Evolutionary conservation across 2,329 filamentous ascomycete genomes (phyloP).

Genomic region (Sphaerulina vaccinii): DNA sequence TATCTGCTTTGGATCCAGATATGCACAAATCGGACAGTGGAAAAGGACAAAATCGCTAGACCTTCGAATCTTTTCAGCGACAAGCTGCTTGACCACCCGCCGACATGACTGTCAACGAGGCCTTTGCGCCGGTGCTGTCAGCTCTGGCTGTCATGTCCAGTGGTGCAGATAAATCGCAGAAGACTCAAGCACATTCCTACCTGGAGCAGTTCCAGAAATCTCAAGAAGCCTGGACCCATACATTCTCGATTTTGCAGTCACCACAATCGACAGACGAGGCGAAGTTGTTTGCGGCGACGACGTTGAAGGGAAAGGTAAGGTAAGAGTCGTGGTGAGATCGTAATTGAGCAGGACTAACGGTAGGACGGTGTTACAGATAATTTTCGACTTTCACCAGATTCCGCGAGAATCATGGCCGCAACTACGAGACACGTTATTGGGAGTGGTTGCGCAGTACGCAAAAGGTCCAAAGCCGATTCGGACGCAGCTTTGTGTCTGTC

Average conservation of each 20-base stretch:
- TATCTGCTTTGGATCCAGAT: background rate
- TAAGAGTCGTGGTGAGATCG: conserved; percentile 19
- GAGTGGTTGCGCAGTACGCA: conserved; percentile 77
- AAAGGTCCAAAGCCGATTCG: conserved; percentile 73
- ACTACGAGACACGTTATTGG: conserved; percentile 79
- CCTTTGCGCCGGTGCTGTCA: conserved; percentile 80
- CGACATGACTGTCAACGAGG: conserved; percentile 44
- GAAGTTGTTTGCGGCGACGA: conserved; percentile 93
- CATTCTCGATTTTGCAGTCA: conserved; percentile 82
- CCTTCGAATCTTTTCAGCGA: background rate
- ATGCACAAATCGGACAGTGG: background rate
- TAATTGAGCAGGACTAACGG: conserved; percentile 11
- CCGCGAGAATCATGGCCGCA: conserved; percentile 70
- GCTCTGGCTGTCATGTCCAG: conserved; percentile 89
- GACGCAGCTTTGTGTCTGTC: conserved; percentile 89
- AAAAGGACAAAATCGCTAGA: background rate
- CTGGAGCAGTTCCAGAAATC: conserved; percentile 98
- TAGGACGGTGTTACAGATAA: conserved; percentile 63
- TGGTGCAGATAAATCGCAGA: conserved; percentile 70
- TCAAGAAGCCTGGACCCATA: conserved; percentile 85
- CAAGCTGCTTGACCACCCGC: background rate
- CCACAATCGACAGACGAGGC: conserved; percentile 73
- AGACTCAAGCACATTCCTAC: conserved; percentile 87
- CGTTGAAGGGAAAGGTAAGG: conserved; percentile 90
- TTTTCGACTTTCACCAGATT: conserved; percentile 91